phyloP scores from a whole-genome alignment of 179 eudicot species.

The Monotropa hypopitys region DNA sequence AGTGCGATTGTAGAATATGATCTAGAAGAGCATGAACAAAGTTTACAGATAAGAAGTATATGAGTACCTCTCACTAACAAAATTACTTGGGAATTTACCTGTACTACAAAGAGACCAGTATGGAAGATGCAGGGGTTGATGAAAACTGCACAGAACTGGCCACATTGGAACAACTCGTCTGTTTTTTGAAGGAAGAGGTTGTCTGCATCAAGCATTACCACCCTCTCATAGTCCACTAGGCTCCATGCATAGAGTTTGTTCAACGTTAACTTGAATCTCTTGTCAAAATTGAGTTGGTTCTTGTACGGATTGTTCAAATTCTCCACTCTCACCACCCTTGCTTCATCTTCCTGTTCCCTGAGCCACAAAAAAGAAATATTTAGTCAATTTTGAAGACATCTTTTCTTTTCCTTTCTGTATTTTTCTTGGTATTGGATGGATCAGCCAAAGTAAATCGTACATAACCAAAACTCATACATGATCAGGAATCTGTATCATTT shows the following conservation, averaged over 20 bases:
- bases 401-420: neutral
- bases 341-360: slow-evolving; percentile 80
- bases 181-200: slow-evolving; percentile 76
- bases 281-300: slow-evolving; percentile 17
- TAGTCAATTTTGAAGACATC: neutral
- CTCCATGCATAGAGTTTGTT: slow-evolving; percentile 91
- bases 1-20: neutral
- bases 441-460: neutral
- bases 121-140: slow-evolving; percentile 98
- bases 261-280: slow-evolving; percentile 70
- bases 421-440: neutral
- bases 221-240: slow-evolving; percentile 71
- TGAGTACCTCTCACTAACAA: neutral
- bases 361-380: neutral
- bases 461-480: neutral
- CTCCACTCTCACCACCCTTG: slow-evolving; percentile 65
- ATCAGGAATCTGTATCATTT: neutral
- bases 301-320: slow-evolving; percentile 64
- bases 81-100: slow-evolving; percentile 53
- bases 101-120: slow-evolving; percentile 85
- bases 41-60: neutral
- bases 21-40: neutral
- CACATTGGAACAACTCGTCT: slow-evolving; percentile 89
- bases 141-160: slow-evolving; percentile 86
- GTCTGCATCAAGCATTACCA: slow-evolving; percentile 89